phyloP scores from a whole-genome alignment of 106 monocot species.

The Allium sativum region DNA sequence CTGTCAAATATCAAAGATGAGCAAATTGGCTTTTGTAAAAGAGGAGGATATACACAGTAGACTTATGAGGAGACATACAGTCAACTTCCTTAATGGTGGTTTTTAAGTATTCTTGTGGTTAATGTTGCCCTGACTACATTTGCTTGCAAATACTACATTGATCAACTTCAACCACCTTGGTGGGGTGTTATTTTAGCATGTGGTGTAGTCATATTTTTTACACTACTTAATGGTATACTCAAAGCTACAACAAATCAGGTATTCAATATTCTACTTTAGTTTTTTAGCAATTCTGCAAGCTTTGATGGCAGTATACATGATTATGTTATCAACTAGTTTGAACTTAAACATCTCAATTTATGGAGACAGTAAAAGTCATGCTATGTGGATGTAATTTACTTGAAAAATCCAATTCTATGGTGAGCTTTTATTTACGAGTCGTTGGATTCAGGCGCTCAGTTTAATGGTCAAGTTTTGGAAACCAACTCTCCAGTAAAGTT shows the following conservation, averaged over 20 bases:
- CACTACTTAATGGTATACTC: conserved; percentile 15
- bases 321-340: too few relatives aligned
- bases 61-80: conserved; percentile 76
- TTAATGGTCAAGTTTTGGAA: too few relatives aligned
- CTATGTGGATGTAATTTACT: too few relatives aligned
- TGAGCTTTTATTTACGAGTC: too few relatives aligned
- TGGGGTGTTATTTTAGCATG: conserved; percentile 71
- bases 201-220: conserved; percentile 12
- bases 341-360: too few relatives aligned
- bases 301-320: too few relatives aligned
- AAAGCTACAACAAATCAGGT: conserved; percentile 18
- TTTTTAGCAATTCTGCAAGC: too few relatives aligned
- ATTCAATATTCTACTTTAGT: too few relatives aligned
- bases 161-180: conserved; percentile 87
- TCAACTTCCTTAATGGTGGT: conserved; percentile 88
- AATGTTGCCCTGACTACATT: conserved; percentile 59
- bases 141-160: conserved; percentile 70
- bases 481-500: too few relatives aligned
- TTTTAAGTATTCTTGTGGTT: conserved; percentile 51
- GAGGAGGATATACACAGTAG: conserved; percentile 75
- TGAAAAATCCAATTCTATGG: too few relatives aligned
- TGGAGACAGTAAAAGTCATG: too few relatives aligned
- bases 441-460: too few relatives aligned
- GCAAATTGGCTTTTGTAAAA: conserved; percentile 65
- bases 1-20: conserved; percentile 66